Evolutionary conservation across 139 green algal genomes (phyloP), one percentile per base, ranked within the genome.

Genomic region (Chlorella vulgaris): DNA sequence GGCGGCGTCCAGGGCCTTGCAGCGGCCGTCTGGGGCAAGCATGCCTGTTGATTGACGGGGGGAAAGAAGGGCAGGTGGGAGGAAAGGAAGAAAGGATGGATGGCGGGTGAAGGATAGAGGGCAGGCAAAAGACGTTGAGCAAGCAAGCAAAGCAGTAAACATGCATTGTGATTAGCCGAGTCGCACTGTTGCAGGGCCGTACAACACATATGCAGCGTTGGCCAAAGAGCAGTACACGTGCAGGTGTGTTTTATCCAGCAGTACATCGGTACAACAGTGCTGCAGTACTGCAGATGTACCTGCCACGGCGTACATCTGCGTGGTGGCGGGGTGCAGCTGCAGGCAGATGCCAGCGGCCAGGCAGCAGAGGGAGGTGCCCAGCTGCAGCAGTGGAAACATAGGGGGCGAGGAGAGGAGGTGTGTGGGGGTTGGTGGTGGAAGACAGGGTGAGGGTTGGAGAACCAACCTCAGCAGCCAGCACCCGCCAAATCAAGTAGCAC

Each of bases 1-100:
- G 21, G 84, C 58, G 7, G 88, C 81, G 53, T 97, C 94, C 55
- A 98, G 84, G 2, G 94, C 93, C 86, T 97, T 96, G 86, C 94
- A 98, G 33, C 94, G 84, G 60, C 93, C 94, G 40, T 97, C 93
- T 28, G 87, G 79, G 0, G 68, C 35, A 28, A 87, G 68, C 83
- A 87, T 87, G 60, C 70, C 78, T 75, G 83, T 28, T 33, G 66
- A 55, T 24, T 60, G 78, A 4, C n/a, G 21, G 0, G 85, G 6
- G 42, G 13, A 39, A 75, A 13, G 82, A 1, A 6, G 2, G 7
- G 47, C 24, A 21, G 88, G 66, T 36, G 81, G 60, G n/a, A 50
- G 13, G 61, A 13, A 71, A 69, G 76, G 43, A n/a, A n/a, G 24
- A 87, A 88, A 21, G 94, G 62, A 69, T 89, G 74, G 3, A 88